Evolutionary conservation across 2,329 filamentous ascomycete species (phyloP).

Genomic region (Talaromyces sp.): DNA sequence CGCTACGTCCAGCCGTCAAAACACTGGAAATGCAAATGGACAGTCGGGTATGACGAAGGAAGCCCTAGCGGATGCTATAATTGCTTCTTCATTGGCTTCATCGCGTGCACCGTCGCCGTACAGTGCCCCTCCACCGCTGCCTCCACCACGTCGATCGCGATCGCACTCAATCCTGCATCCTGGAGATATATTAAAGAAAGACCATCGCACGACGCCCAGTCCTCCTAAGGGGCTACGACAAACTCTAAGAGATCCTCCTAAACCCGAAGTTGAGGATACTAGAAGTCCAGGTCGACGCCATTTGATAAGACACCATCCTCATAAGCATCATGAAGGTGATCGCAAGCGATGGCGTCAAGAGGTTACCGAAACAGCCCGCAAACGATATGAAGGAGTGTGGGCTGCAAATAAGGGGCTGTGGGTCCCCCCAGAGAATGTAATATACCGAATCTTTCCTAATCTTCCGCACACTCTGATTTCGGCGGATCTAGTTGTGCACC

Average conservation of each 20-base stretch:
- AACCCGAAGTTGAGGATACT: constrained; percentile 34
- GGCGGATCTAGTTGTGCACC: constrained; percentile 43
- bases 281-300: constrained; percentile 30
- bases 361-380: constrained; percentile 45
- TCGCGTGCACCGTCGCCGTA: constrained; percentile 38
- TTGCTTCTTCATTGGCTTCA: constrained; percentile 48
- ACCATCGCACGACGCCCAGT: constrained; percentile 32
- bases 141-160: constrained; percentile 36
- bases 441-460: constrained; percentile 16
- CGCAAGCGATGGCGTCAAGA: constrained; percentile 45
- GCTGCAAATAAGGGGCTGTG: constrained; percentile 47
- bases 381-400: constrained; percentile 51
- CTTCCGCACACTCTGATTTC: constrained; percentile 25
- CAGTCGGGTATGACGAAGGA: constrained; percentile 32
- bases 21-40: constrained; percentile 24
- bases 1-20: constrained; percentile 21
- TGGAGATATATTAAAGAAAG: constrained; percentile 29
- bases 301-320: constrained; percentile 44
- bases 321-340: constrained; percentile 49
- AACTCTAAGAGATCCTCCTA: constrained; percentile 41
- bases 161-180: constrained; percentile 37
- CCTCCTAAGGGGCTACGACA: constrained; percentile 39
- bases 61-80: constrained; percentile 45
- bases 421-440: constrained; percentile 24
- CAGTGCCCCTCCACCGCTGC: constrained; percentile 38